These are phyloP conservation scores for Vairimorpha apis DNA, from an alignment of 371 early-diverging fungal genomes.

Conservation along the genomic window DNA sequence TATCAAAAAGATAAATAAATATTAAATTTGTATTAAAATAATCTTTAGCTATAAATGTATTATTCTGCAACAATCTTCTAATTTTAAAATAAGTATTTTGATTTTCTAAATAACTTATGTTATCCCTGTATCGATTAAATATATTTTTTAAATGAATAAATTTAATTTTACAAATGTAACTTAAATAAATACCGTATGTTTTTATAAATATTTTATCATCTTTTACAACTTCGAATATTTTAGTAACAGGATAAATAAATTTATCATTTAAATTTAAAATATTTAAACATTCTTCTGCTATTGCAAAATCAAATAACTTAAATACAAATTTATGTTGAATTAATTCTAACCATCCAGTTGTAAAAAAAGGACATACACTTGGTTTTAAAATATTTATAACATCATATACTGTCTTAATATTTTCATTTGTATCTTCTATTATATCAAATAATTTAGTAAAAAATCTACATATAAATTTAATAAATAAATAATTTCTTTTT, in stretches of 20 bases:
- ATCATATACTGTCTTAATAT: conserved; percentile 12
- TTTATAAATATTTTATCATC: conserved; percentile 27
- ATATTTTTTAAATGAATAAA: conserved; percentile 50
- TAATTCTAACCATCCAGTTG: conserved; percentile 47
- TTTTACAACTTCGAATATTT: conserved; percentile 19
- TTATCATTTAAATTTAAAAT: conserved; percentile 17
- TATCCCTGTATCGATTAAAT: conserved; percentile 37
- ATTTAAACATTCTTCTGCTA: conserved; percentile 22
- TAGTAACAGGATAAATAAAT: conserved; percentile 15
- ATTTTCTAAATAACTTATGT: conserved; percentile 19
- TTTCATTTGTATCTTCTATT: conserved; percentile 28
- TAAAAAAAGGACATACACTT: conserved; percentile 39
- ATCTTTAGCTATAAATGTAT: conserved; percentile 16
- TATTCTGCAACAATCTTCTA: conserved; percentile 33
- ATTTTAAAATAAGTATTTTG: conserved; percentile 38
- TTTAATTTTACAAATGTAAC: conserved; percentile 32
- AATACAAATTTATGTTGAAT: conserved; percentile 28
- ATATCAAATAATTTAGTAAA: conserved; percentile 39
- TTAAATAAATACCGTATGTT: conserved; percentile 36
- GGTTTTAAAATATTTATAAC: conserved; percentile 46
- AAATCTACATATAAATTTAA: conserved; percentile 47
- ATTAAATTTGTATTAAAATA: neutral
- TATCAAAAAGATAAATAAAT: conserved; percentile 26
- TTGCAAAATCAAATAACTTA: conserved; percentile 4
- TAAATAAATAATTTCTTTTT: conserved; percentile 51